A percentile compares a stretch with the other conserved stretches of the same genome.
phyloP scores from a whole-genome alignment of 140 eudicot species.

The Cichorium intybus region DNA sequence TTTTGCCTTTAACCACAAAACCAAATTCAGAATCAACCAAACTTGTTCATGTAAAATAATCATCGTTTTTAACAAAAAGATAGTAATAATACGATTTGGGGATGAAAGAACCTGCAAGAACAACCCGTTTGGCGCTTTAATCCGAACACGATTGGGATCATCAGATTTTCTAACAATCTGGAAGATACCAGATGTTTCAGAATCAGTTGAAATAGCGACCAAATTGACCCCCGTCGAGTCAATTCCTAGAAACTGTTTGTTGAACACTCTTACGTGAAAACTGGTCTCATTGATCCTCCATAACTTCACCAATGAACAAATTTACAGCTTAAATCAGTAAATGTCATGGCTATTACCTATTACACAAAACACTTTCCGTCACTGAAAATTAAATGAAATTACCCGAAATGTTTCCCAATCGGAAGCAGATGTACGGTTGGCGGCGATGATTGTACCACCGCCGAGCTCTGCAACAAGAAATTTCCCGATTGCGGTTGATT shows the following conservation, averaged over 20 bases:
- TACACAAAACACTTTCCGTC: background rate
- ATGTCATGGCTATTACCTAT: background rate
- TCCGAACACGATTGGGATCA: constrained; percentile 45
- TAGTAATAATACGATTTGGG: background rate
- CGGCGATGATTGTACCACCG: constrained; percentile 65
- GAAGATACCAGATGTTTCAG: constrained; percentile 42
- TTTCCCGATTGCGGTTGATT: constrained; percentile 46
- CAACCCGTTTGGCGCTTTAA: constrained; percentile 59
- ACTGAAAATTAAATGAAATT: constrained; percentile 8
- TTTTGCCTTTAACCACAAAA: constrained; percentile 36
- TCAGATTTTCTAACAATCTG: constrained; percentile 42
- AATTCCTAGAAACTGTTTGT: constrained; percentile 56
- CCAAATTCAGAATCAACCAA: background rate
- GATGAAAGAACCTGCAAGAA: constrained; percentile 52
- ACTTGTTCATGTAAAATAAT: background rate
- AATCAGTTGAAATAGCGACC: constrained; percentile 34
- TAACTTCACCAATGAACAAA: constrained; percentile 29
- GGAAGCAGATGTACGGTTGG: constrained; percentile 58
- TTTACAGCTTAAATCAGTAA: background rate
- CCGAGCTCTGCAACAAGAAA: constrained; percentile 63
- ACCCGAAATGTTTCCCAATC: constrained; percentile 81
- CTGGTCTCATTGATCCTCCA: constrained; percentile 60
- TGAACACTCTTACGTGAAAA: constrained; percentile 58
- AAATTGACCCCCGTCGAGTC: constrained; percentile 29
- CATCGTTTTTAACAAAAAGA: background rate